A percentile compares a stretch with the other conserved stretches of the same genome.
Evolutionary conservation across 768 basidiomycete genomes (phyloP).

Genomic region (Tricholoma sp.): DNA sequence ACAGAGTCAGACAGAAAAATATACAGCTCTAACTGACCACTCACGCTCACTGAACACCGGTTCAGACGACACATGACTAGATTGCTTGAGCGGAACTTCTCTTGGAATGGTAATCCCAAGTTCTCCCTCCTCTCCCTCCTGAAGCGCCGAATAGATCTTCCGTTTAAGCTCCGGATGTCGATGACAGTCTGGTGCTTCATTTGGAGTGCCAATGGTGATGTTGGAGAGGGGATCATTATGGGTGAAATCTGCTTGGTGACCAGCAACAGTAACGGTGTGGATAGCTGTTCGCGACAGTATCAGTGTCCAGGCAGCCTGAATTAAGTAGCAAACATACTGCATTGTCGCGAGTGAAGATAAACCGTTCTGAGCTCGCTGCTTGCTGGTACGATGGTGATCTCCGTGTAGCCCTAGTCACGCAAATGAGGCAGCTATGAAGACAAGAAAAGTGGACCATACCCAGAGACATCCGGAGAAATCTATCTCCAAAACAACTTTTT

Average conservation of each 20-base stretch:
- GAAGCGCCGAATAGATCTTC: conserved; percentile 82
- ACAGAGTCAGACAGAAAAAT: background rate
- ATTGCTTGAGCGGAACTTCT: conserved; percentile 62
- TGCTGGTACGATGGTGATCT: conserved; percentile 83
- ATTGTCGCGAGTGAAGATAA: conserved; percentile 85
- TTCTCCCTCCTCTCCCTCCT: conserved; percentile 93
- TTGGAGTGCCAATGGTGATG: conserved; percentile 46
- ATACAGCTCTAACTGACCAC: conserved; percentile 9
- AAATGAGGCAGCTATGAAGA: conserved; percentile 15
- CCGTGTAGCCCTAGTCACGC: conserved; percentile 75
- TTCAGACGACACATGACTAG: conserved; percentile 40
- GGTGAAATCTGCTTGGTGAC: conserved; percentile 69
- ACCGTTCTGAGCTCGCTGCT: conserved; percentile 76
- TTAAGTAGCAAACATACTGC: conserved; percentile 47
- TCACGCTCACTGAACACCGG: conserved; percentile 54
- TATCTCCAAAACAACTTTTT: conserved; percentile 92
- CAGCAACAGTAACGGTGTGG: conserved; percentile 67
- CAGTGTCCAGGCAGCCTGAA: conserved; percentile 8
- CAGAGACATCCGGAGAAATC: conserved; percentile 86
- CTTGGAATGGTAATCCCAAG: conserved; percentile 82
- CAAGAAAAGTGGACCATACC: conserved; percentile 39
- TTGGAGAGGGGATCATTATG: conserved; percentile 72
- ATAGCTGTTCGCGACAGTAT: conserved; percentile 43
- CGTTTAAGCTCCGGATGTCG: conserved; percentile 92
- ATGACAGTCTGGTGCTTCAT: conserved; percentile 72